These are phyloP conservation scores for Paraphoma sp. DNA, from an alignment of 2,329 filamentous ascomycete species.

Conservation along the genomic window DNA sequence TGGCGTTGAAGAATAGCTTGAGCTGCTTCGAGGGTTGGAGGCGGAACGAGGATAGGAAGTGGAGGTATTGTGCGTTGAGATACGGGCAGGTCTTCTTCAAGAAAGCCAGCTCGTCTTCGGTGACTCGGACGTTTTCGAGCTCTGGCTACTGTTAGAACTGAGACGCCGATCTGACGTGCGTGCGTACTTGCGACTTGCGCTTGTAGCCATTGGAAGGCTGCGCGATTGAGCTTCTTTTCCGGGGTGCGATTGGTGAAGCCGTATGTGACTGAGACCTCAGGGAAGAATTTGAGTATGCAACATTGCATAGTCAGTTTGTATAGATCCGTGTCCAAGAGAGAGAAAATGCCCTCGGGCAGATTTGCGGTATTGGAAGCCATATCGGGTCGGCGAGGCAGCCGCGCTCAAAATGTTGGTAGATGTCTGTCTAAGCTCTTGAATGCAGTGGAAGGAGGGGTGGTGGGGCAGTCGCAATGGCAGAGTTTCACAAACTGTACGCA, in stretches of 20 bases:
- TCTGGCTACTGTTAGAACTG: constrained; percentile 56
- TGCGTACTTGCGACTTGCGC: constrained; percentile 77
- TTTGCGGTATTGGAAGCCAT: constrained; percentile 30
- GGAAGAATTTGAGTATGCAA: constrained; percentile 85
- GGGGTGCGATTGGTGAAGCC: constrained; percentile 95
- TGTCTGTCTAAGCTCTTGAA: constrained; percentile 9
- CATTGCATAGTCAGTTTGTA: constrained; percentile 99
- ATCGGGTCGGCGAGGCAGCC: constrained; percentile 2
- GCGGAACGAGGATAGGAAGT: constrained; percentile 81
- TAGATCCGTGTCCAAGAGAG: constrained; percentile 66
- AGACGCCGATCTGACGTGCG: not conserved
- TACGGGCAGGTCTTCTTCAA: constrained; percentile 82
- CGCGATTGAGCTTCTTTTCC: constrained; percentile 85
- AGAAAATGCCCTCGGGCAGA: constrained; percentile 50
- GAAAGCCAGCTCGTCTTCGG: constrained; percentile 79
- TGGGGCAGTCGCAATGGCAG: constrained; percentile 25
- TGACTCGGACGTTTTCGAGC: constrained; percentile 80
- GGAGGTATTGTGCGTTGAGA: constrained; percentile 77
- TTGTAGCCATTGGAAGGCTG: constrained; percentile 84
- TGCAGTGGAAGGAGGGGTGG: constrained; percentile 34
- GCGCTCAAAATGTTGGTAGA: constrained; percentile 5
- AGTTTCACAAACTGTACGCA: not conserved
- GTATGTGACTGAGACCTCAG: constrained; percentile 80
- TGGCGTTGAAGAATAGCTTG: constrained; percentile 67
- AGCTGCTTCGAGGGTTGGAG: constrained; percentile 84